phyloP scores from a whole-genome alignment of 129 eudicot genomes.

The Ambrosia trifida region DNA sequence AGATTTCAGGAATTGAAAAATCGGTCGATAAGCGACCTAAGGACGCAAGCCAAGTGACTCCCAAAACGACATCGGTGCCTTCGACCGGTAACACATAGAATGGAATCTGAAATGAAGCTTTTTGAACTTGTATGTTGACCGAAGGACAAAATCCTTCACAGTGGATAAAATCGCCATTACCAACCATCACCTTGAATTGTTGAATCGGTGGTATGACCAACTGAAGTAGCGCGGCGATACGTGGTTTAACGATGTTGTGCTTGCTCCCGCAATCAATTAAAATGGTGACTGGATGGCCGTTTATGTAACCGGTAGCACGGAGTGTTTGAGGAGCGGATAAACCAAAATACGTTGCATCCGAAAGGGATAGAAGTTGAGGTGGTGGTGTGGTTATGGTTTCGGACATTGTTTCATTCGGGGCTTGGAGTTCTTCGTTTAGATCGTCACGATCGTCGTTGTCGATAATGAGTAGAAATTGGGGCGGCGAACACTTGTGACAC shows the following conservation, averaged over 20 bases:
- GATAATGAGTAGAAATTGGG: neutral
- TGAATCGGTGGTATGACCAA: too few species aligned
- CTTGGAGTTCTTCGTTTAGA: neutral
- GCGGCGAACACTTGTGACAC: neutral
- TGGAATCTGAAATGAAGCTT: too few species aligned
- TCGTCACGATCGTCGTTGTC: too few species aligned
- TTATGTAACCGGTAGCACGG: neutral
- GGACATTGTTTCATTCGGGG: too few species aligned
- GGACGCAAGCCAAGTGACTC: too few species aligned
- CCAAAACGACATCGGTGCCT: too few species aligned
- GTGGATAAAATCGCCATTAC: neutral
- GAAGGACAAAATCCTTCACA: neutral
- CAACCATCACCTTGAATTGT: neutral
- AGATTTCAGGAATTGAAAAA: too few species aligned
- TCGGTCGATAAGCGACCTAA: too few species aligned
- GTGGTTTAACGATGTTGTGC: neutral
- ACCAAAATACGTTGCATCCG: neutral
- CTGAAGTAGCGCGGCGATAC: neutral
- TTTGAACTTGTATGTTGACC: neutral
- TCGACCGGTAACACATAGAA: too few species aligned
- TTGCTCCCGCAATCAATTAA: neutral
- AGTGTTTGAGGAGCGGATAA: neutral
- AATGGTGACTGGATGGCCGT: neutral
- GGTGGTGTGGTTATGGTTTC: neutral
- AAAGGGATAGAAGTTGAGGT: too few species aligned